Base-by-base conservation (phyloP, 176 grass and related monocot genomes). In the Areca catechu region DNA sequence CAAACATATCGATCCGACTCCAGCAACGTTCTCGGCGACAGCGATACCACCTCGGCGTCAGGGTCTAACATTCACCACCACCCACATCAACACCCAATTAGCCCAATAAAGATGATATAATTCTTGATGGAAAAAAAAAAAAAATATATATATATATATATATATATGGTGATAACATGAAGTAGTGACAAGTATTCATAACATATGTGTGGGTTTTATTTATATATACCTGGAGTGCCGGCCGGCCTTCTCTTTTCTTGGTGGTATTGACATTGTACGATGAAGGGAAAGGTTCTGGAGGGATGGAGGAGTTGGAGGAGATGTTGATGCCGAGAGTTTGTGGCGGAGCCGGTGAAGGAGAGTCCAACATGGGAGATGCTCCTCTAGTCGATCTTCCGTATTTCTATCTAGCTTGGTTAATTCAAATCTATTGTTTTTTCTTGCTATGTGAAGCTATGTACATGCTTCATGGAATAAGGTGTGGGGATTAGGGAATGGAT, bases 31-130 rank as follows among this genome's bases (percentile, higher is more conserved):
- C 71, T 74, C 50, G 92, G 92, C 23, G 92, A 97, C 17, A 97
- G 77, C 9, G 86, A 82, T 58, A 97, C 86, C 77, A 97, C 92
- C 86, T 97, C 86, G 21, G 92, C 86, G 67, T 97, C 92, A 7
- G 86, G 86, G 74, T 97, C 92, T 96, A 53, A 28, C 3, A 17
- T 53, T 49, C 51, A 0, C 54, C 58, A 48, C 18, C 37, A 48
- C 48, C 19, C 10, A 21, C 27, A 24, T 14, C 68, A 54, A 29
- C 5, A 16, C 48, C 7, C 34, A 43, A 43, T 43, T 43, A 12
- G 2, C 10, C 34, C 34, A 43, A 43, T 2, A 43, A 43, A 43
- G 10, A 43, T 43, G 34, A 43, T 43, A 43, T 14, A 43, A 43
- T 14, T 43, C 34, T 43, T 43, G 9, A 43, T 12, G 34, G 2